A percentile compares a stretch with the other conserved stretches of the same genome.
Conservation (phyloP, 2,329 filamentous ascomycete species). For the Neophaeococcomyces mojaviensis region DNA sequence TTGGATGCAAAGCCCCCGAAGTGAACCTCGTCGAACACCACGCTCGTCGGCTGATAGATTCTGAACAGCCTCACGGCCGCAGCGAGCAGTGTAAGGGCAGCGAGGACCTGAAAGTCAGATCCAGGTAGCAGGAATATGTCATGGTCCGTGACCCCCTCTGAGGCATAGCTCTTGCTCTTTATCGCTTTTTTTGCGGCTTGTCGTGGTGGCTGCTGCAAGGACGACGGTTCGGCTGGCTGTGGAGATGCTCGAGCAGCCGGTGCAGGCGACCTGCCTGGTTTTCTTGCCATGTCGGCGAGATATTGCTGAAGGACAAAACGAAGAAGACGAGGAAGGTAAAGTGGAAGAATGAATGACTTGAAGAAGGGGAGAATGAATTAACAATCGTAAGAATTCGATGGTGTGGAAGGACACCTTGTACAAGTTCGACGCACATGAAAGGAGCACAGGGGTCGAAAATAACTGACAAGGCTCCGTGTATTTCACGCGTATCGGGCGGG, state of each 20-base stretch:
- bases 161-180: constrained; percentile 34
- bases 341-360: constrained; percentile 1
- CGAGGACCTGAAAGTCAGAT: constrained; percentile 73
- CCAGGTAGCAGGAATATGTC: constrained; percentile 81
- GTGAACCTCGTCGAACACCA: constrained; percentile 98
- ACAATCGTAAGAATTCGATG: background rate
- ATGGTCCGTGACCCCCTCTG: constrained; percentile 64
- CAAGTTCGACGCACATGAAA: background rate
- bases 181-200: constrained; percentile 7
- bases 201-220: background rate
- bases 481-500: background rate
- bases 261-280: constrained; percentile 7
- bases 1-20: constrained; percentile 98
- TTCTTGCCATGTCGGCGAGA: constrained; percentile 7
- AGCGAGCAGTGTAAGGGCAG: constrained; percentile 65
- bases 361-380: background rate
- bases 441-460: constrained; percentile 7
- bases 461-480: background rate
- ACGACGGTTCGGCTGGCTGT: constrained; percentile 1
- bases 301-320: background rate
- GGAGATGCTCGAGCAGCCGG: constrained; percentile 6
- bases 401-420: constrained; percentile 6
- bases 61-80: constrained; percentile 79
- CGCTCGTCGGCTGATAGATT: constrained; percentile 91
- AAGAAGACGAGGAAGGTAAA: background rate